Base-by-base conservation (phyloP, 148 eudicot species). In the Suaeda aralocaspica region DNA sequence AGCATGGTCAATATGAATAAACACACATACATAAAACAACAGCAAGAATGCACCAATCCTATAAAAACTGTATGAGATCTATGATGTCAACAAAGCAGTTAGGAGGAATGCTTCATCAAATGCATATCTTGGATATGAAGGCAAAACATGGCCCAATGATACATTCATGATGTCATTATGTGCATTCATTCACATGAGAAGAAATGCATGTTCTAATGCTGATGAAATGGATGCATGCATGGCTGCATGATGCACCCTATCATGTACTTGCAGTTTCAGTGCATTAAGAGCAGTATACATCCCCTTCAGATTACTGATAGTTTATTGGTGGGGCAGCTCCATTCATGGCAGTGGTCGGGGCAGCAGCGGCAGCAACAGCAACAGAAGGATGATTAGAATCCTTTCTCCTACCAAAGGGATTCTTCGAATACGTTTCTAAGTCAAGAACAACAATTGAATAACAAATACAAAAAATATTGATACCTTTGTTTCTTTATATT, bases 221-320 rank as follows among this genome's bases (percentile, higher is more conserved):
- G 74, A 77, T 66, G 82, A 77, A 60, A 88, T 83, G 89, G 91
- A 88, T 87, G 92, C 89, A 77, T 87, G 95, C 91, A 74, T 84
- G 69, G 89, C 91, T 77, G 87, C 92, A 84, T 83, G 85, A 92
- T 89, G 96, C 96, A 89, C 87, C 97, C 85, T 92, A 87, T 87
- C 90, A 89, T 80, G 79, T 41, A 80, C 79, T 79, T 76, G 82
- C 70, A 83, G 75, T 74, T 81, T 75, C 62, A 73, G 77, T 80
- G 93, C 88, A 82, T 72, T 88, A 74, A 83, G 86, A 84, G 76
- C 84, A 85, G 89, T 81, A 83, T 83, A 91, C 91, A 83, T 86
- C 91, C 98, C 97, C 89, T 87, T 91, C 85, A 80, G 74, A 80
- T 89, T 94, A 87, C 86, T 94, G 89, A 86, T 88, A 94, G 50